phyloP scores from a whole-genome alignment of 495 filamentous ascomycete genomes.

The Eremomyces bilateralis region DNA sequence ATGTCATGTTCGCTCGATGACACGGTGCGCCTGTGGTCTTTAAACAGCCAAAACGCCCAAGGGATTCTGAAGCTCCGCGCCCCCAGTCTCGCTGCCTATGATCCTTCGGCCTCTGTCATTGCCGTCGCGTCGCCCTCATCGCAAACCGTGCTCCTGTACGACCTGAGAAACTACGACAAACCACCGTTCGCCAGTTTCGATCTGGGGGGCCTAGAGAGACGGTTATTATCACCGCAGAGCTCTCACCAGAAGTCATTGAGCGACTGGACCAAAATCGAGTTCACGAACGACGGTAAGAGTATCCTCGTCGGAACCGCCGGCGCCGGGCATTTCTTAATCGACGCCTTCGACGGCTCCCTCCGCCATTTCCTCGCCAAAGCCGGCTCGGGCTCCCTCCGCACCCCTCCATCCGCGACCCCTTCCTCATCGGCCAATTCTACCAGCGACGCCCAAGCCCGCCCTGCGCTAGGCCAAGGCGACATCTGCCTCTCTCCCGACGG shows the following conservation, averaged over 20 bases:
- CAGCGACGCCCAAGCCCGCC: no score
- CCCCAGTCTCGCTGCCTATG: constrained; percentile 68
- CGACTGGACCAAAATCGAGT: constrained; percentile 71
- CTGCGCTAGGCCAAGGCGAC: constrained; percentile 44
- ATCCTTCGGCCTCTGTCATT: constrained; percentile 74
- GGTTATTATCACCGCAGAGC: constrained; percentile 25
- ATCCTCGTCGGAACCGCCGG: constrained; percentile 64
- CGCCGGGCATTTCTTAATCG: constrained; percentile 65
- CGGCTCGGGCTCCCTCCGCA: constrained; percentile 23
- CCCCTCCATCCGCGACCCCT: constrained; percentile 22
- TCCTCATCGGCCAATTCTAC: constrained; percentile 11
- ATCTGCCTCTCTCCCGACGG: constrained; percentile 78
- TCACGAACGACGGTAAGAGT: constrained; percentile 83
- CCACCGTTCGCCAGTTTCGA: constrained; percentile 76
- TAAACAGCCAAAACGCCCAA: constrained; percentile 45
- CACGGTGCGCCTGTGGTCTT: constrained; percentile 74
- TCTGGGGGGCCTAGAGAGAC: constrained; percentile 34
- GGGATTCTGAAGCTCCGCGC: constrained; percentile 55
- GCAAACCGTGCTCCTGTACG: constrained; percentile 66
- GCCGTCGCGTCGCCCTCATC: constrained; percentile 68
- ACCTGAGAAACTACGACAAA: constrained; percentile 81
- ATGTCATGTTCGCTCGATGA: constrained; percentile 77
- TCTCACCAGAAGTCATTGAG: constrained; percentile 4
- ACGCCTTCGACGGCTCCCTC: constrained; percentile 64
- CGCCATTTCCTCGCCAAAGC: constrained; percentile 33